Percentiles rank a stretch among this genome's conserved stretches.
Conservation (phyloP, 805 yeast genomes). For the Wickerhamomyces ciferrii region DNA sequence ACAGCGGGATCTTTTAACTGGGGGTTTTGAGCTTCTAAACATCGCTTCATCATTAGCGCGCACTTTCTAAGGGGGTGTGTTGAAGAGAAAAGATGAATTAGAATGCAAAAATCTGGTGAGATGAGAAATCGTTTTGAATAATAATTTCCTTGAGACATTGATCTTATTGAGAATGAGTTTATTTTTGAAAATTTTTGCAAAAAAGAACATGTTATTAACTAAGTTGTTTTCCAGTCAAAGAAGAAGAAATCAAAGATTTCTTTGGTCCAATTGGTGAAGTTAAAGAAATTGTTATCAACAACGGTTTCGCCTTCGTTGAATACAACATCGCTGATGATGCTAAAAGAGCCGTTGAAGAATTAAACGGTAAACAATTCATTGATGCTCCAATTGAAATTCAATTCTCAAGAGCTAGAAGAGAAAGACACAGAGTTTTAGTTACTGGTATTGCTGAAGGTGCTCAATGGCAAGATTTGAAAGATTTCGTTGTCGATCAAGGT, state of each 20-base stretch:
- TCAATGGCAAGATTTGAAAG: constrained; percentile 88
- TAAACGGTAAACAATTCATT: constrained; percentile 66
- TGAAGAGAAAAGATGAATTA: neutral
- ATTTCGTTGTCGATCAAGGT: constrained; percentile 76
- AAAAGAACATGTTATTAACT: constrained; percentile 6
- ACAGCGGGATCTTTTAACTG: neutral
- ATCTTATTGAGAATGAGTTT: neutral
- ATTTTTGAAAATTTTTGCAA: neutral
- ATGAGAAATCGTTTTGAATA: neutral
- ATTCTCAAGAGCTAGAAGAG: constrained; percentile 42
- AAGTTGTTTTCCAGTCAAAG: constrained; percentile 23
- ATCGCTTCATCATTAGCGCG: neutral
- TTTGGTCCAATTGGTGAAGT: constrained; percentile 64
- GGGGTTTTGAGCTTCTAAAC: neutral
- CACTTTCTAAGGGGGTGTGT: neutral
- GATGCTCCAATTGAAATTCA: constrained; percentile 41
- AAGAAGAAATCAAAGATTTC: constrained; percentile 63
- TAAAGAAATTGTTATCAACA: constrained; percentile 62
- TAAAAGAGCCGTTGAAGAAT: constrained; percentile 65
- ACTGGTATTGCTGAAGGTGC: constrained; percentile 68
- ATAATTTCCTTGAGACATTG: neutral
- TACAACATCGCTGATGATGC: constrained; percentile 72
- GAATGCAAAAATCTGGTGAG: neutral
- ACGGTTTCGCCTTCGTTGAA: constrained; percentile 88
- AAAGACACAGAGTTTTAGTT: constrained; percentile 68